Base-by-base conservation (phyloP, 148 eudicot genomes). In the Heliamphora exappendiculata region DNA sequence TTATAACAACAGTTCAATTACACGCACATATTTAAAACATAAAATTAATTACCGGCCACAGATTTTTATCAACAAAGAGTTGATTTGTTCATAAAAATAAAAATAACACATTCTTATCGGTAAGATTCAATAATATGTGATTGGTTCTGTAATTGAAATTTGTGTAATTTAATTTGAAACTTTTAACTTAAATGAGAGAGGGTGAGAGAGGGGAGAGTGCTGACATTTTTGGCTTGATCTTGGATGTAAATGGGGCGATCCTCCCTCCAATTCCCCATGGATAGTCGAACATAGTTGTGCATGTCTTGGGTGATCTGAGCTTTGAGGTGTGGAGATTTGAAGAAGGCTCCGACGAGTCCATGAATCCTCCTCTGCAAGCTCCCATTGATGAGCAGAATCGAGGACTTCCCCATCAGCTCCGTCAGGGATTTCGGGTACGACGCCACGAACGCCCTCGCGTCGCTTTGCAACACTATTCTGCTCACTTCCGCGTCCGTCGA, bases 401-500 rank as follows among this genome's bases (percentile, higher is more conserved):
- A 93, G 5, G 90, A 83, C 60, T 91, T 87, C 29, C 92, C 98
- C 96, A 95, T 91, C 76, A 95, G 78, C 58, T 92, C 97, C 22
- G 91, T 95, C 3, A 95, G 68, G 0, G 98, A 89, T 87, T 92
- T 95, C 1, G 98, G 98, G 75, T 95, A 95, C 26, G 87, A 92
- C 0, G 98, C 94, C 67, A 92, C 91, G 76, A 92, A 95, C 26
- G 81, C 67, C 41, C 77, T 89, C 36, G 87, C 86, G 82, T 95
- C 96, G 75, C 97, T 91, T 71, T 92, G 98, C 28, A 95, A 75
- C n/a, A 95, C 81, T 28, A 72, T 80, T 79, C 72, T 88, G 76
- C 83, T 92, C 85, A 95, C 97, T 82, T 95, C 98, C 78, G 92
- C 98, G 81, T 93, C 98, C 29, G 92, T 89, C 57, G 96, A 93